A percentile compares a stretch with the other conserved stretches of the same genome.
phyloP scores from a whole-genome alignment of 805 yeast genomes.

The Yarrowia sp. region DNA sequence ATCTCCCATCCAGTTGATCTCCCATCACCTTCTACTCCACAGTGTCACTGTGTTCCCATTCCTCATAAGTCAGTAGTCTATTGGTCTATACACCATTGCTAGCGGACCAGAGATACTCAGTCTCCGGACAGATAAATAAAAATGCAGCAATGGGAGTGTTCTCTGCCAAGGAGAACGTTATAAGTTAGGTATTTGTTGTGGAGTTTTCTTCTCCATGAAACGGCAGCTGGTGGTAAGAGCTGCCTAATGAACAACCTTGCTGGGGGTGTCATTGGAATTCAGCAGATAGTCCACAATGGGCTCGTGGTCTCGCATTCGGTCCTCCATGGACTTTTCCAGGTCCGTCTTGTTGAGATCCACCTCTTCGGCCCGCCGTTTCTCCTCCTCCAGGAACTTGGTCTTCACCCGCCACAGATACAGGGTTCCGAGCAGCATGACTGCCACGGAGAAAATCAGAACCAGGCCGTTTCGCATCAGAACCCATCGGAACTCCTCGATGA shows the following conservation, averaged over 20 bases:
- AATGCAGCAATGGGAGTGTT: background rate
- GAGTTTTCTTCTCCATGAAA: background rate
- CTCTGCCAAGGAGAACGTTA: background rate
- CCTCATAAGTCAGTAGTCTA: background rate
- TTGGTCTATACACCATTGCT: conserved; percentile 17
- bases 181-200: conserved; percentile 3
- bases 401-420: conserved; percentile 51
- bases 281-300: conserved; percentile 18
- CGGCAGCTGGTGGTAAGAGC: too few relatives aligned
- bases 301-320: conserved; percentile 21
- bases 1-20: too few relatives aligned
- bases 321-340: conserved; percentile 9
- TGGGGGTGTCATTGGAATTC: background rate
- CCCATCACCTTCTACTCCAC: too few relatives aligned
- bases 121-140: background rate
- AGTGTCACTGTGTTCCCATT: too few relatives aligned
- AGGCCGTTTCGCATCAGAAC: conserved; percentile 86
- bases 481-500: conserved; percentile 89
- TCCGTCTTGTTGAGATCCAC: background rate
- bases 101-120: background rate
- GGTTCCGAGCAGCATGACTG: conserved; percentile 54
- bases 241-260: background rate
- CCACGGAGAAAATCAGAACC: conserved; percentile 64
- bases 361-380: conserved; percentile 16
- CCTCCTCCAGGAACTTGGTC: conserved; percentile 71